Conservation (phyloP, 2,329 filamentous ascomycete species). For the Paecilomyces fulvus region DNA sequence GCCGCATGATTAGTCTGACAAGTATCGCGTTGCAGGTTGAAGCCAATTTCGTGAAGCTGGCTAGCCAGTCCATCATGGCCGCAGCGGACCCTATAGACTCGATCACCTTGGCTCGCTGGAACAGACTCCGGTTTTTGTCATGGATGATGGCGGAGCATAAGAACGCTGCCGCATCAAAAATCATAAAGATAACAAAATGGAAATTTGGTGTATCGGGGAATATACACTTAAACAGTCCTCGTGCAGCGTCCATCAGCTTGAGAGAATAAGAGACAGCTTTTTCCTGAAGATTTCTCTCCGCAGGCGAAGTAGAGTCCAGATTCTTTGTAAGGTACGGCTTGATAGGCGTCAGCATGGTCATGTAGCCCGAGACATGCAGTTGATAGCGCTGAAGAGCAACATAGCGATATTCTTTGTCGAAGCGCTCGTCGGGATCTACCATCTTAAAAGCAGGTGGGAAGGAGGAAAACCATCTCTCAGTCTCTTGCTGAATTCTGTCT, state of each 20-base stretch:
- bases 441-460: slow-evolving; percentile 37
- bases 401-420: slow-evolving; percentile 36
- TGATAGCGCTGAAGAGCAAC: slow-evolving; percentile 41
- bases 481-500: slow-evolving; percentile 22
- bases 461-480: slow-evolving; percentile 36
- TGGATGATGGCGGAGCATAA: slow-evolving; percentile 46
- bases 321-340: slow-evolving; percentile 38
- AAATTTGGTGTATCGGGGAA: slow-evolving; percentile 41
- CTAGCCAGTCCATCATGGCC: slow-evolving; percentile 21
- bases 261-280: slow-evolving; percentile 39
- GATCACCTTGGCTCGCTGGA: slow-evolving; percentile 34
- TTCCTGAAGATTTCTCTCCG: slow-evolving; percentile 31
- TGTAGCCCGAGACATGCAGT: slow-evolving; percentile 38
- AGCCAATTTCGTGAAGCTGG: slow-evolving; percentile 13
- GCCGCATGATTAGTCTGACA: slow-evolving; percentile 10
- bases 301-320: slow-evolving; percentile 13
- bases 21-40: slow-evolving; percentile 17
- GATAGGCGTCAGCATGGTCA: slow-evolving; percentile 40
- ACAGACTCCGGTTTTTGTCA: slow-evolving; percentile 36
- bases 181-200: slow-evolving; percentile 42
- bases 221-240: slow-evolving; percentile 33
- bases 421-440: slow-evolving; percentile 32
- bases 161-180: slow-evolving; percentile 45
- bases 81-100: slow-evolving; percentile 32
- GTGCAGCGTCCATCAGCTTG: slow-evolving; percentile 34